Base-by-base conservation (phyloP, 495 filamentous ascomycete species). In the Oidiodendron maius region DNA sequence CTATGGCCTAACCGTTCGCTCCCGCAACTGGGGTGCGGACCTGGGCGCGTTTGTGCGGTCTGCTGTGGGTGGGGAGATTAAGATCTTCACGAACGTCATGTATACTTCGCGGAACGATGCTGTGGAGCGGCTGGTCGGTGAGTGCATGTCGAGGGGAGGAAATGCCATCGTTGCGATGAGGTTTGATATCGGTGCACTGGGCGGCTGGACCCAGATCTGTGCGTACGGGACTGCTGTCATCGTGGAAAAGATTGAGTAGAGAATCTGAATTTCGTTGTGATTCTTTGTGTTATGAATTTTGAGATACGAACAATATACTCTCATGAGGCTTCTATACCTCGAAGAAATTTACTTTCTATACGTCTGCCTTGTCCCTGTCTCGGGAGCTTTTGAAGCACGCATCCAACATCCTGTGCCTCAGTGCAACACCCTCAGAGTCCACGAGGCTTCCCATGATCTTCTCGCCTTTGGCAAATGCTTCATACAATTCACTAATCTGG, bases 201-300 rank as follows among this genome's bases (percentile, higher is more conserved):
- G 64, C 25, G 61, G 9, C 3, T 3, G 1, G 24, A 20, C 32
- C 15, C 2, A 23, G 24, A 2, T 39, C 4, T 76, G 73, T 57
- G 77, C 76, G 1, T 82, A 80, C 63, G 78, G 78, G 1, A 82
- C 78, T 3, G 78, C 77, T 9, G 71, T 70, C 50, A 38, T 76
- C 20, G 61, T 80, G 17, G 75, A 81, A 56, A 68, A 69, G 51
- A 50, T 75, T 49, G 67, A 64, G 25, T n/a, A n/a, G n/a, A n/a
- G n/a, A n/a, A n/a, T n/a, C n/a, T n/a, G n/a, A n/a, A n/a, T n/a
- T n/a, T n/a, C n/a, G n/a, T n/a, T n/a, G n/a, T n/a, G n/a, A n/a
- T n/a, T n/a, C n/a, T n/a, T n/a, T n/a, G n/a, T n/a, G n/a, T n/a
- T n/a, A n/a, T n/a, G n/a, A n/a, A n/a, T n/a, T n/a, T n/a, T n/a